phyloP scores from a whole-genome alignment of 2,329 filamentous ascomycete genomes.

The Endothia cerciana region DNA sequence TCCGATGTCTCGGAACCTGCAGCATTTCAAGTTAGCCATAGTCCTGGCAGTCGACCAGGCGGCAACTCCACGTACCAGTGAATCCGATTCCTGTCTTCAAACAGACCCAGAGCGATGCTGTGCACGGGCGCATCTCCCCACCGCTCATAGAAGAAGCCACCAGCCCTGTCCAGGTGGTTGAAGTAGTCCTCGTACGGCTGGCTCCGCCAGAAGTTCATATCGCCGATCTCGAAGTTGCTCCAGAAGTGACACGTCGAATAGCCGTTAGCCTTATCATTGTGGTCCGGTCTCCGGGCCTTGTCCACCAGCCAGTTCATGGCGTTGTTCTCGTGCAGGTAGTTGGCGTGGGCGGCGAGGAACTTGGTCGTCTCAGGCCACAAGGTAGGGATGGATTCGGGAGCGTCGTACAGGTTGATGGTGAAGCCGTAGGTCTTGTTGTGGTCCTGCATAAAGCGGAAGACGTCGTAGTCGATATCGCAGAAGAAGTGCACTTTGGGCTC shows the following conservation, averaged over 20 bases:
- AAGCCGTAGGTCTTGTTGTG: slow-evolving; percentile 99
- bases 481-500: slow-evolving; percentile 99
- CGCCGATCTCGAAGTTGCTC: slow-evolving; percentile 97
- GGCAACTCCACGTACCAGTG: slow-evolving; percentile 74
- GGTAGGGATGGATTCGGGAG: slow-evolving; percentile 79
- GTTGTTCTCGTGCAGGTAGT: slow-evolving; percentile 81
- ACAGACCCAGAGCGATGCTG: slow-evolving; percentile 87
- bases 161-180: slow-evolving; percentile 88
- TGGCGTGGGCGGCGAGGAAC: slow-evolving; percentile 83
- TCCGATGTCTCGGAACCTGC: slow-evolving; percentile 97
- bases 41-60: neutral
- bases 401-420: slow-evolving; percentile 96
- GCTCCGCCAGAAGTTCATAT: slow-evolving; percentile 91
- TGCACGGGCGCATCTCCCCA: slow-evolving; percentile 99
- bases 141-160: slow-evolving; percentile 97
- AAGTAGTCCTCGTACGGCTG: slow-evolving; percentile 95
- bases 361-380: slow-evolving; percentile 96
- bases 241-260: slow-evolving; percentile 99
- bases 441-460: slow-evolving; percentile 97
- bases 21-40: slow-evolving; percentile 13
- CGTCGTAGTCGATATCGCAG: slow-evolving; percentile 97
- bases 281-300: slow-evolving; percentile 72
- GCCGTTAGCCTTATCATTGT: slow-evolving; percentile 81
- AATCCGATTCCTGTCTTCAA: slow-evolving; percentile 87
- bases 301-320: slow-evolving; percentile 89